Conservation (phyloP, 495 filamentous ascomycete species). For the Thermochaetoides thermophila region DNA sequence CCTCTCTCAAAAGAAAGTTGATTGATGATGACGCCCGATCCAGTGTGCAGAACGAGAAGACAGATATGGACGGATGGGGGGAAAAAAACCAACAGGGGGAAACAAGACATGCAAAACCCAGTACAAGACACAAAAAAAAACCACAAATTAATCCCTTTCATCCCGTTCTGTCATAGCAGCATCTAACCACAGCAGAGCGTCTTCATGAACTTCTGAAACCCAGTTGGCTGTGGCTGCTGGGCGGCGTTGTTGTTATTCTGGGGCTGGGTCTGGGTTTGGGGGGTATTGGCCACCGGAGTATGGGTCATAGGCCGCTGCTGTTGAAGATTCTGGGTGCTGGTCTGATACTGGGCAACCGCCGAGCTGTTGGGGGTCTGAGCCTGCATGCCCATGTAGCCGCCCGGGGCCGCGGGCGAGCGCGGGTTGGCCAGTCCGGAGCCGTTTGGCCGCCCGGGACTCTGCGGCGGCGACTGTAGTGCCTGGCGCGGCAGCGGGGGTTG, state of each 20-base stretch:
- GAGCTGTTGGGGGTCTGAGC: conserved; percentile 59
- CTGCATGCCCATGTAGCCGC: conserved; percentile 46
- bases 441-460: conserved; percentile 76
- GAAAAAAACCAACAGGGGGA: no score
- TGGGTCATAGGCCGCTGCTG: conserved; percentile 47
- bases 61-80: no score
- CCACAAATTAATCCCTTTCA: conserved; percentile 16
- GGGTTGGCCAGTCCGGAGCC: conserved; percentile 56
- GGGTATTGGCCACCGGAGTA: conserved; percentile 23
- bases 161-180: no score
- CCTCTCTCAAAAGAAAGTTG: no score
- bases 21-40: no score
- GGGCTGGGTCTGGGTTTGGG: conserved; percentile 33
- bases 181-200: conserved; percentile 67
- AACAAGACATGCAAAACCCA: no score
- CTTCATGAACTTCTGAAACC: conserved; percentile 67
- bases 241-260: conserved; percentile 26
- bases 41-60: no score
- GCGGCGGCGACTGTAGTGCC: conserved; percentile 60
- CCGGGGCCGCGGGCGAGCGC: conserved; percentile 54
- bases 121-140: conserved; percentile 4
- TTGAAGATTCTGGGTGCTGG: conserved; percentile 71
- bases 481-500: conserved; percentile 69
- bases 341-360: conserved; percentile 82
- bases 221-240: conserved; percentile 33